Evolutionary conservation across 2,329 filamentous ascomycete genomes (phyloP).

Genomic region (Aspergillus amoenus): DNA sequence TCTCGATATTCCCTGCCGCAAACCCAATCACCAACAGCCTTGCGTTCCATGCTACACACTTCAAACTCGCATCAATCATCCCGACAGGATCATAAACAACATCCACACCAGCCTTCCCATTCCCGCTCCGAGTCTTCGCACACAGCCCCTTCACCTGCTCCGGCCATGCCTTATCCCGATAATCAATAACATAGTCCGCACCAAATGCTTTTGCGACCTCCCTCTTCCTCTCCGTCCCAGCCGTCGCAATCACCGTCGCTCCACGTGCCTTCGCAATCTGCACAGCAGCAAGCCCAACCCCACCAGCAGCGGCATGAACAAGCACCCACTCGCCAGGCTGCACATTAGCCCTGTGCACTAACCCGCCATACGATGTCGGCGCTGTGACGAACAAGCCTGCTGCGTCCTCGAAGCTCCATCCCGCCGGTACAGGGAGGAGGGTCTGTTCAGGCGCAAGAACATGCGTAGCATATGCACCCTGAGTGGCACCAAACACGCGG

Average conservation of each 20-base stretch:
- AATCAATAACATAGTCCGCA: constrained; percentile 80
- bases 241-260: constrained; percentile 90
- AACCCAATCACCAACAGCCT: constrained; percentile 86
- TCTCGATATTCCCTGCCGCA: constrained; percentile 82
- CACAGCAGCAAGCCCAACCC: constrained; percentile 86
- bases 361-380: constrained; percentile 81
- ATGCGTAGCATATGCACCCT: constrained; percentile 83
- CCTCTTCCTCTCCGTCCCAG: constrained; percentile 75
- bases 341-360: constrained; percentile 75
- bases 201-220: constrained; percentile 77
- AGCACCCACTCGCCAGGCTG: constrained; percentile 82
- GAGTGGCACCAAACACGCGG: constrained; percentile 79
- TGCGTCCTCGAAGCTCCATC: constrained; percentile 81
- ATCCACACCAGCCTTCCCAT: constrained; percentile 69
- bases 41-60: constrained; percentile 92
- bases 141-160: constrained; percentile 70
- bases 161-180: constrained; percentile 68
- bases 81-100: constrained; percentile 96
- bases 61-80: constrained; percentile 80
- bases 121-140: constrained; percentile 57
- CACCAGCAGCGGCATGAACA: constrained; percentile 88
- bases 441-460: constrained; percentile 65
- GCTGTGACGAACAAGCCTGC: constrained; percentile 90
- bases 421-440: constrained; percentile 71
- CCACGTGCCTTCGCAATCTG: constrained; percentile 92